Evolutionary conservation across 805 yeast genomes (phyloP).

Genomic region (Nakazawaea ishiwadae): DNA sequence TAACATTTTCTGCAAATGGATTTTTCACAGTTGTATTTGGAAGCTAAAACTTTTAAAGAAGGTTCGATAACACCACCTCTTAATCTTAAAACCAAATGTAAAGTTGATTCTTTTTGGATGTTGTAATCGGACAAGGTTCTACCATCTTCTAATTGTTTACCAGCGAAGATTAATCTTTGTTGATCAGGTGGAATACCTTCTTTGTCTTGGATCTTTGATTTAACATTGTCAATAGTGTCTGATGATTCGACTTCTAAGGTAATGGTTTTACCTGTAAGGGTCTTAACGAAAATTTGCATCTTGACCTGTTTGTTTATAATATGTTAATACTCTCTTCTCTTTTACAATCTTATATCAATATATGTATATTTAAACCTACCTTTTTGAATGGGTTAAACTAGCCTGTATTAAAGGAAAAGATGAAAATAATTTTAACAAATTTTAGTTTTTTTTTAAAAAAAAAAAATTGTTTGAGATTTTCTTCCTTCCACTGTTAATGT

Average conservation of each 20-base stretch:
- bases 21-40: slow-evolving; percentile 99
- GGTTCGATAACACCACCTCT: slow-evolving; percentile 95
- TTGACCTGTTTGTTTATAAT: slow-evolving; percentile 21
- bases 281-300: slow-evolving; percentile 98
- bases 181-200: slow-evolving; percentile 98
- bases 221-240: slow-evolving; percentile 93
- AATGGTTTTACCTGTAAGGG: slow-evolving; percentile 99
- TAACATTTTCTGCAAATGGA: slow-evolving; percentile 99
- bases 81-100: slow-evolving; percentile 61
- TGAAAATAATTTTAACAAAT: neutral
- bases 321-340: slow-evolving; percentile 1
- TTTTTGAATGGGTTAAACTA: slow-evolving; percentile 4
- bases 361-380: neutral
- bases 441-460: slow-evolving; percentile 1
- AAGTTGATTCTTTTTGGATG: slow-evolving; percentile 85
- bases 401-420: neutral
- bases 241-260: slow-evolving; percentile 83
- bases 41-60: slow-evolving; percentile 97
- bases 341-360: neutral
- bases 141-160: slow-evolving; percentile 95
- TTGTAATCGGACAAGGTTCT: slow-evolving; percentile 92
- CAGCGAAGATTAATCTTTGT: slow-evolving; percentile 92
- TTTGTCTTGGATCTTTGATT: slow-evolving; percentile 93
- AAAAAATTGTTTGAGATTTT: neutral
- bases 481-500: too few relatives aligned